Conservation (phyloP, 306 rosid genomes). For the Calophaca sinica region DNA sequence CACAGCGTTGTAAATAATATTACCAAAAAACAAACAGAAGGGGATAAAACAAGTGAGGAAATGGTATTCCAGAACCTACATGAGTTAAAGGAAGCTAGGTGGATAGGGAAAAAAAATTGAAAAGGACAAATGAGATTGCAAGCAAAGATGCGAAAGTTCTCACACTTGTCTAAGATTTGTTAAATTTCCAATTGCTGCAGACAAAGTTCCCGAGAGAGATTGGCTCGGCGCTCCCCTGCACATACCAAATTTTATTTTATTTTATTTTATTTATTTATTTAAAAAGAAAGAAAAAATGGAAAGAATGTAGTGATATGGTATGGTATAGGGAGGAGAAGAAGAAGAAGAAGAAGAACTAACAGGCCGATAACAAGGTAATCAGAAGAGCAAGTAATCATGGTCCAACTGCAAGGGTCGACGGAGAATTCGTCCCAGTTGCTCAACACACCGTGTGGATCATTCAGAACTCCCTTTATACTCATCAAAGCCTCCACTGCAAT, state of each 20-base stretch:
- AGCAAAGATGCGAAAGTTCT: constrained; percentile 34
- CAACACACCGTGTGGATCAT: constrained; percentile 83
- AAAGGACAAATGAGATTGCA: neutral
- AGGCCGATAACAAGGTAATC: constrained; percentile 77
- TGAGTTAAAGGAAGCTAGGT: neutral
- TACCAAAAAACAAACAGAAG: neutral
- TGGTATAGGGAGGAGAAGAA: too few relatives aligned
- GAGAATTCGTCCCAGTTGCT: constrained; percentile 92
- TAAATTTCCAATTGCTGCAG: constrained; percentile 74
- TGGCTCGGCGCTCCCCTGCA: constrained; percentile 96
- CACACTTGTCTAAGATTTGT: constrained; percentile 95
- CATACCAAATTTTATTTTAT: neutral
- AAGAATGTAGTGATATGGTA: neutral
- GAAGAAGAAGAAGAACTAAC: constrained; percentile 59
- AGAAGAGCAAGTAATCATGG: constrained; percentile 90
- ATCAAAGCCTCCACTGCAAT: constrained; percentile 85
- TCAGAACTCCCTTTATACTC: constrained; percentile 53
- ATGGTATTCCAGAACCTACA: neutral
- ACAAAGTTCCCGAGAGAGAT: constrained; percentile 84
- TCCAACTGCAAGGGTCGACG: constrained; percentile 97
- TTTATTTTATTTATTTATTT: too few relatives aligned
- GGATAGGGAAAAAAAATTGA: neutral
- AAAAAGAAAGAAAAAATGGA: neutral
- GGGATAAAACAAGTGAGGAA: neutral
- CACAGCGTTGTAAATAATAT: neutral